A percentile compares a stretch with the other conserved stretches of the same genome.
Conservation (phyloP, 2,329 filamentous ascomycete species). For the Boeremia exigua region DNA sequence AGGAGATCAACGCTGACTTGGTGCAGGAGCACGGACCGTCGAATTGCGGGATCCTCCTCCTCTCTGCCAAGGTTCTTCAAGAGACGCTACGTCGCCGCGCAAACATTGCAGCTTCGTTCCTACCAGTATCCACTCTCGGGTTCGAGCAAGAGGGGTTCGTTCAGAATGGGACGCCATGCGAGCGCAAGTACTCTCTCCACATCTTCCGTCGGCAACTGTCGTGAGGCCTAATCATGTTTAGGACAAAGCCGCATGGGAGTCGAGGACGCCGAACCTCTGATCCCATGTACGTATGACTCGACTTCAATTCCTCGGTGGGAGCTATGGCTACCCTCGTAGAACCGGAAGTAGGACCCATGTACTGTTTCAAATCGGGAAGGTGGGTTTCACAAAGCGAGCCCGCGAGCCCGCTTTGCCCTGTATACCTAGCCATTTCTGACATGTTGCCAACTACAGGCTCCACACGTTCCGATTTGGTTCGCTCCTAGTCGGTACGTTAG, state of each 20-base stretch:
- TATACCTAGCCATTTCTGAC: conserved; percentile 6
- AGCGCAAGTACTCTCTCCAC: neutral
- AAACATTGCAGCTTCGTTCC: too few relatives aligned
- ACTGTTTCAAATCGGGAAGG: conserved; percentile 14
- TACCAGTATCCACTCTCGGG: too few relatives aligned
- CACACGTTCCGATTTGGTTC: conserved; percentile 7
- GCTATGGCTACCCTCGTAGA: neutral
- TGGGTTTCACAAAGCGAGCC: conserved; percentile 15
- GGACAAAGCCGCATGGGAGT: neutral
- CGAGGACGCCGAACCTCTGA: neutral
- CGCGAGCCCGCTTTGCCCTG: conserved; percentile 5
- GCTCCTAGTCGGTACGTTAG: conserved; percentile 4
- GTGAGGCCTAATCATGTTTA: neutral
- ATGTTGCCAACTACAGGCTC: conserved; percentile 10
- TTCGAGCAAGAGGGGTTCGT: too few relatives aligned
- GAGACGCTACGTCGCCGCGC: too few relatives aligned
- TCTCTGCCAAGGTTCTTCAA: too few relatives aligned
- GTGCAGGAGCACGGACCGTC: neutral
- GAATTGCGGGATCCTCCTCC: too few relatives aligned
- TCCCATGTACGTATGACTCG: neutral
- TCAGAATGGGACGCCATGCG: too few relatives aligned
- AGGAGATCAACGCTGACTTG: neutral
- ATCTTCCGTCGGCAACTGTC: neutral
- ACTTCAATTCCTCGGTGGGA: neutral
- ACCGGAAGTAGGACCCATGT: conserved; percentile 1